phyloP scores from a whole-genome alignment of 805 yeast species.

The Metschnikowia corniflorae region DNA sequence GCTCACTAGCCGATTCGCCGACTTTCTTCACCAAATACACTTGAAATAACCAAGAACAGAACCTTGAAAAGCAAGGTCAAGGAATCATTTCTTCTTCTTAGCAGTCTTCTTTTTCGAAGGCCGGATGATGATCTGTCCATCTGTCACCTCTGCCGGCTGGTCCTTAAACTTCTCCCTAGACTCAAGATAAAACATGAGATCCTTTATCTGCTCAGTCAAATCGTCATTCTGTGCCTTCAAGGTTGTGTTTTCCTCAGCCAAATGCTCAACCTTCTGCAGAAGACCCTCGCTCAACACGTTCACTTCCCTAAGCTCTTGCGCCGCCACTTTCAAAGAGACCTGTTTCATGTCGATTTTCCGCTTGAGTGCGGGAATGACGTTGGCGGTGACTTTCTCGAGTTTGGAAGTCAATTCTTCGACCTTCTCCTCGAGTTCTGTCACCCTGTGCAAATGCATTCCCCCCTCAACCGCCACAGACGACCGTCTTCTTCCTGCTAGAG shows the following conservation, averaged over 20 bases:
- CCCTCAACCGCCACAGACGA: constrained; percentile 11
- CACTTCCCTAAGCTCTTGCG: constrained; percentile 31
- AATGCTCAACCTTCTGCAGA: constrained; percentile 35
- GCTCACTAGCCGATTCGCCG: too few species aligned
- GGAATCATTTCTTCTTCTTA: constrained; percentile 7
- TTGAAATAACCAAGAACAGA: too few species aligned
- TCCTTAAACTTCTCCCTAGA: constrained; percentile 68
- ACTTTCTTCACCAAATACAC: too few species aligned
- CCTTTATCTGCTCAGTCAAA: constrained; percentile 61
- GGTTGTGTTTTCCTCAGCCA: constrained; percentile 24
- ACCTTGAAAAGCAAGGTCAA: too few species aligned
- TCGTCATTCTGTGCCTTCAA: constrained; percentile 44
- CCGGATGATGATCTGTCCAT: constrained; percentile 59
- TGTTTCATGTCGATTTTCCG: constrained; percentile 29
- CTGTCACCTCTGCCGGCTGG: constrained; percentile 66
- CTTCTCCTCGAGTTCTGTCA: constrained; percentile 24
- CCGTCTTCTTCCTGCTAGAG: constrained; percentile 12
- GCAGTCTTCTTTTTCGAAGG: constrained; percentile 16
- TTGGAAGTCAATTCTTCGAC: constrained; percentile 27
- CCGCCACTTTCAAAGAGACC: constrained; percentile 25
- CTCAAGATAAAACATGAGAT: constrained; percentile 77
- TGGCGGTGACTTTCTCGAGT: constrained; percentile 20
- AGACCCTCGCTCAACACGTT: constrained; percentile 37
- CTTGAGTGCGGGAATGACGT: constrained; percentile 32
- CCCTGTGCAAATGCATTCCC: constrained; percentile 2